Percentiles rank a stretch among this genome's conserved stretches.
Conservation (phyloP, 2,329 filamentous ascomycete species). For the Aureobasidium vineae region DNA sequence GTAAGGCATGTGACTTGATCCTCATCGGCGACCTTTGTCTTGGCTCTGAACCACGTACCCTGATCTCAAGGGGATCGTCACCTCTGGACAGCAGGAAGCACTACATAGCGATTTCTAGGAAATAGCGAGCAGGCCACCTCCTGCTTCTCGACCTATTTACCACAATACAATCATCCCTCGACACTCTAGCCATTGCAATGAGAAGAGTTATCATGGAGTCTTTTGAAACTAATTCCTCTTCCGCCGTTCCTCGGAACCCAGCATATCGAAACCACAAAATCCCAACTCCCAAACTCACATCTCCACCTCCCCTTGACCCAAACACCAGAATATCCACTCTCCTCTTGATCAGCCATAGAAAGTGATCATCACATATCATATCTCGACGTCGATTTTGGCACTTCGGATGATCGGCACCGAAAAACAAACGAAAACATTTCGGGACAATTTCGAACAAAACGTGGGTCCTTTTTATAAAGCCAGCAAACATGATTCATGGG, state of each 20-base stretch:
- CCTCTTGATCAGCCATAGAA: background rate
- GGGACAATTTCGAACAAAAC: slow-evolving; percentile 1
- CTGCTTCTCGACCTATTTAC: background rate
- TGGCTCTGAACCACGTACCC: background rate
- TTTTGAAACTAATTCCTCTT: background rate
- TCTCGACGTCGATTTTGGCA: background rate
- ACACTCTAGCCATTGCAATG: background rate
- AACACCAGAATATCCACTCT: too few relatives aligned
- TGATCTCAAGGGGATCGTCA: background rate
- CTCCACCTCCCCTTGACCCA: background rate
- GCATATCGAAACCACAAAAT: too few relatives aligned
- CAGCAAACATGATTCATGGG: background rate
- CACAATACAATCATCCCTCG: background rate
- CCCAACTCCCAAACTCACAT: background rate
- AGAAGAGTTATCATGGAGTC: background rate
- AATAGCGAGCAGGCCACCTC: background rate
- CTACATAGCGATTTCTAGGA: background rate
- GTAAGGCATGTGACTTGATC: background rate
- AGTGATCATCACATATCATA: background rate
- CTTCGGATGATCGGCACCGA: background rate
- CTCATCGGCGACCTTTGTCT: background rate
- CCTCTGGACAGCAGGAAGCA: background rate
- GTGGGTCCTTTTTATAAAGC: slow-evolving; percentile 1
- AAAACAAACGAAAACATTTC: background rate
- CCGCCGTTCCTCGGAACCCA: too few relatives aligned